Percentiles rank a stretch among this genome's conserved stretches.
Evolutionary conservation across 441 rosid genomes (phyloP).

Genomic region (Sinapis alba): DNA sequence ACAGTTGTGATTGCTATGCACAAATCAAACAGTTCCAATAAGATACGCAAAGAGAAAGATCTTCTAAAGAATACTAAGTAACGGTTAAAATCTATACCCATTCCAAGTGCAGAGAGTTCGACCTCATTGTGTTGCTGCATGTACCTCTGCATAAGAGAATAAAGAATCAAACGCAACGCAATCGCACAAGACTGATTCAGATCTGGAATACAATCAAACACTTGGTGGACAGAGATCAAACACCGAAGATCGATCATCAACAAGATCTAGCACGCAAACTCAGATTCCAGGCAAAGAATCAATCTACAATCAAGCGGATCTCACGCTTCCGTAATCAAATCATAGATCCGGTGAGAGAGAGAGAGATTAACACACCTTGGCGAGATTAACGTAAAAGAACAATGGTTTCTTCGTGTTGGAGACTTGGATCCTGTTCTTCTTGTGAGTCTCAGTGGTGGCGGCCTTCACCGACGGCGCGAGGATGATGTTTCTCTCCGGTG

Average conservation of each 20-base stretch:
- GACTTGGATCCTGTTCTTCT: slow-evolving; percentile 69
- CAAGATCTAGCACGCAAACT: no score
- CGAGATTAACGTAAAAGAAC: slow-evolving; percentile 67
- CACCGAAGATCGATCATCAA: no score
- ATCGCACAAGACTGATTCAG: no score
- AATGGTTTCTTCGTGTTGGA: slow-evolving; percentile 71
- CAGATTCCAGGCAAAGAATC: no score
- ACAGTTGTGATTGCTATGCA: slow-evolving; percentile 83
- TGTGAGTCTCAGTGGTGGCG: slow-evolving; percentile 40
- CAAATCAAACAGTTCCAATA: not conserved
- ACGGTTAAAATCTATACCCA: slow-evolving; percentile 55
- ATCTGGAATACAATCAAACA: no score
- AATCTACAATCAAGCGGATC: no score
- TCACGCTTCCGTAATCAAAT: no score
- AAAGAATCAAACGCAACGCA: not conserved
- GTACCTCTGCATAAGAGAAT: slow-evolving; percentile 56
- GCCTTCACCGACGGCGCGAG: slow-evolving; percentile 4
- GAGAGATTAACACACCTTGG: slow-evolving; percentile 44
- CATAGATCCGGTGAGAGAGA: not conserved
- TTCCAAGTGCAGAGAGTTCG: slow-evolving; percentile 91
- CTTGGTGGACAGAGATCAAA: no score
- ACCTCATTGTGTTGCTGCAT: slow-evolving; percentile 92
- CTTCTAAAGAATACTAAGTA: not conserved
- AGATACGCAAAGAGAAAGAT: not conserved
- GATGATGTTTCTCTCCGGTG: slow-evolving; percentile 35